Evolutionary conservation across 306 rosid genomes (phyloP), one percentile per base, ranked within the genome.

Genomic region (Cucumis hystrix): DNA sequence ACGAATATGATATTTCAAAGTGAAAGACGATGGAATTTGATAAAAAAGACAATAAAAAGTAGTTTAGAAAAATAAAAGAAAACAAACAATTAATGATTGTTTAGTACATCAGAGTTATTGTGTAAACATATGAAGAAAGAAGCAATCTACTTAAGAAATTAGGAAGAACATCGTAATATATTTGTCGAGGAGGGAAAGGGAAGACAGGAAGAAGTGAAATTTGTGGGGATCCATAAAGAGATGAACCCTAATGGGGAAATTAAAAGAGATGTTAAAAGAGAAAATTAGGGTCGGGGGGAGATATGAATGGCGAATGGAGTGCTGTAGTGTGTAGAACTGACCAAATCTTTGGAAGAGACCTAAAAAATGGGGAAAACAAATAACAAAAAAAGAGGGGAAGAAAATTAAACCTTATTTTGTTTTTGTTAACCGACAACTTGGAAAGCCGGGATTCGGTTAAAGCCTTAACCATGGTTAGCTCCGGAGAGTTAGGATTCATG

Each of bases 401-500:
- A 33, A 4, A 33, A 18, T 60, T 60, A 61, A 81, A 56, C 41
- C 61, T 82, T 57, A 76, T 64, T 65, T 28, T 28, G 30, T 28
- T 65, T 21, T 35, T 54, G 80, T 68, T 70, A 18, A 23, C 61
- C 52, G 82, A 76, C 78, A 58, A 39, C 82, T 28, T 52, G 82
- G 66, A 80, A 61, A 33, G 21, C 49, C 47, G 23, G 62, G 17
- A 28, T 56, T 56, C 41, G 0, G 58, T 59, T 60, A 41, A 21
- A 52, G 5, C 0, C n/a, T 45, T 60, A 30, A 76, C 72, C 83
- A 65, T 74, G 82, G 76, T 82, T 85, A 23, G 70, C 63, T 73
- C 80, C 81, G 47, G 37, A 72, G 56, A 75, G 84, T 79, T 72
- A 65, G 87, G 77, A 76, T 66, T 65, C 68, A 52, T 68, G 70